Conservation (phyloP, 257 asterid genomes). For the Osmanthus fragrans region DNA sequence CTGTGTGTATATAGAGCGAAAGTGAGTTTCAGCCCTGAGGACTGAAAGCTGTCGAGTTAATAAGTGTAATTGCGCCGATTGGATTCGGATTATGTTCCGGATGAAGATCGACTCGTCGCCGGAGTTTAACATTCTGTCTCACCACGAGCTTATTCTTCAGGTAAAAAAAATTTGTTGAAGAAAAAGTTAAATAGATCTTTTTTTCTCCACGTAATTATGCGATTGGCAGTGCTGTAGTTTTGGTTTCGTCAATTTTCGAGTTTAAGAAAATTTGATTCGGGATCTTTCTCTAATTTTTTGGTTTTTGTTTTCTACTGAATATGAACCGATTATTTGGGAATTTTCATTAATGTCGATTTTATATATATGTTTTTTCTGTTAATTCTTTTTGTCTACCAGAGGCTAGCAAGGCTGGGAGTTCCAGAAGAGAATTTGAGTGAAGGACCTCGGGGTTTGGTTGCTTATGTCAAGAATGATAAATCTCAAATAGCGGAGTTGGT, state of each 20-base stretch:
- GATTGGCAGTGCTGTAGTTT: not conserved
- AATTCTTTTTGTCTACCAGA: conserved; percentile 47
- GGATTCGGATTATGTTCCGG: conserved; percentile 49
- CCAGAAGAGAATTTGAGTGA: conserved; percentile 47
- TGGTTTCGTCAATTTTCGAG: not conserved
- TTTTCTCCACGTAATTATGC: not conserved
- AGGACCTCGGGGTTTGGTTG: conserved; percentile 60
- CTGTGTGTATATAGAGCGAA: conserved; percentile 25
- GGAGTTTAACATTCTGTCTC: conserved; percentile 31
- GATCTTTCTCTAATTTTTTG: not conserved
- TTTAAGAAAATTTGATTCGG: not conserved
- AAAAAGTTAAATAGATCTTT: not conserved
- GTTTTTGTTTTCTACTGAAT: conserved; percentile 2
- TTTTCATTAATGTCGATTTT: conserved; percentile 14
- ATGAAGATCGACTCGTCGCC: conserved; percentile 73
- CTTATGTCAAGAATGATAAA: conserved; percentile 56
- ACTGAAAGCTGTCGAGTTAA: conserved; percentile 43
- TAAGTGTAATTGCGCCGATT: conserved; percentile 51
- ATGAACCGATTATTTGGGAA: conserved; percentile 3
- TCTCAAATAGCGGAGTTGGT: conserved; percentile 46
- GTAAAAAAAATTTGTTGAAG: conserved; percentile 25
- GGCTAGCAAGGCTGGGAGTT: conserved; percentile 69
- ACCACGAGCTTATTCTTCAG: conserved; percentile 55
- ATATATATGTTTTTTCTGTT: conserved; percentile 4
- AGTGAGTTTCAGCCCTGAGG: conserved; percentile 60